Conservation (phyloP, 2,329 filamentous ascomycete species). For the Bimuria novae-zelandiae region DNA sequence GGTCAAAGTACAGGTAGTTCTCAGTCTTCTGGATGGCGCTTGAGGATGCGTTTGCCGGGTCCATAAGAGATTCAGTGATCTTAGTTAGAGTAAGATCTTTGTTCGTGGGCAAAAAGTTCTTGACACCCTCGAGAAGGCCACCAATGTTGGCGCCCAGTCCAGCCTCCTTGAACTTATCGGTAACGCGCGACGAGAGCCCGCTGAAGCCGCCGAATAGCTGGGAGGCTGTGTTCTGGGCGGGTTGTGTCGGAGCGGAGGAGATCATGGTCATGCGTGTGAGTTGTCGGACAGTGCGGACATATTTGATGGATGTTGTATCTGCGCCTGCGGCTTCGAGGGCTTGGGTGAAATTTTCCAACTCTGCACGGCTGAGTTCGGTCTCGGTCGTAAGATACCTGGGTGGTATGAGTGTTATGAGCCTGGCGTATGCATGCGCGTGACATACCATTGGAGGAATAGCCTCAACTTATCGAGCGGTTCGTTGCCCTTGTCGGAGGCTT, state of each 20-base stretch:
- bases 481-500: constrained; percentile 78
- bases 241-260: constrained; percentile 74
- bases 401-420: neutral
- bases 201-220: constrained; percentile 94
- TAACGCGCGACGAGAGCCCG: constrained; percentile 86
- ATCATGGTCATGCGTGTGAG: constrained; percentile 99
- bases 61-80: constrained; percentile 98
- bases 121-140: constrained; percentile 91
- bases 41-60: constrained; percentile 84
- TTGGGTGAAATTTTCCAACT: constrained; percentile 86
- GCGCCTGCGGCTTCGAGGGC: constrained; percentile 76
- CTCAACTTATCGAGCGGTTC: constrained; percentile 87
- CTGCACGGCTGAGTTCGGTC: constrained; percentile 78
- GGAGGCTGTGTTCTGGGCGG: constrained; percentile 63
- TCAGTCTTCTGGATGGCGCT: constrained; percentile 96
- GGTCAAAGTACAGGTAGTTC: constrained; percentile 96
- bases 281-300: constrained; percentile 80
- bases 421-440: constrained; percentile 52
- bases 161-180: constrained; percentile 91
- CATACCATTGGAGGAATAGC: constrained; percentile 87
- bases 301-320: constrained; percentile 77
- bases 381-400: constrained; percentile 76
- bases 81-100: constrained; percentile 96
- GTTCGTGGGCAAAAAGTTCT: constrained; percentile 96
- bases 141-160: constrained; percentile 88